Evolutionary conservation across 2,329 filamentous ascomycete genomes (phyloP), one percentile per base, ranked within the genome.

Genomic region (Ceratocystis diversiconidia): DNA sequence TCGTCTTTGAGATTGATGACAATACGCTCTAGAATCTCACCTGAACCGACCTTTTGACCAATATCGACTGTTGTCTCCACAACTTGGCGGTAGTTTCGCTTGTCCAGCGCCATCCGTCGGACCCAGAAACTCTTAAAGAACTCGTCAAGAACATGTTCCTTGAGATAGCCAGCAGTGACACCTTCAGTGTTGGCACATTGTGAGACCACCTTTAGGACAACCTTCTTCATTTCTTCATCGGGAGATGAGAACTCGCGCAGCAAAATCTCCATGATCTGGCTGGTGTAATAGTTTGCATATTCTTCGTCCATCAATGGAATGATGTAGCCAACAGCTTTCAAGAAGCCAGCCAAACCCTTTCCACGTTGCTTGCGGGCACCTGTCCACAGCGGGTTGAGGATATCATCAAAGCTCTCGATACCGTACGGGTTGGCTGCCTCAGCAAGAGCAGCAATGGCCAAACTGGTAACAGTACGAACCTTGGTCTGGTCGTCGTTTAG

Each of bases 41-140:
- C 87, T 64, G 92, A 92, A 52, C 94, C 94, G n/a, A 97, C 92
- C 76, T 99, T 99, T 74, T 97, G 91, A 64, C 91, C 92, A 61
- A 99, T 85, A 72, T 99, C 94, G 15, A 97, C 92, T 0, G 94
- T 99, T 0, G 94, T 99, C 74, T 99, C 94, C 6, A 99, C 94
- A 5, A 99, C 94, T 73, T 97, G 92, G 71, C 92, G 85, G 75
- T 97, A 99, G 78, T 97, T 99, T 70, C 94, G 87, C 79, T 96
- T 95, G 75, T 99, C 94, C 66, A 99, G 79, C 6, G 94, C 94
- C 90, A 99, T 97, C 66, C 94, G 83, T 69, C 94, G 83, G 50
- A 97, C 92, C 94, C 94, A 99, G 78, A 99, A 99, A 73, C 88
- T 92, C 79, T 96, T 96, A 80, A 99, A 99, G 74, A 99, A 99